Base-by-base conservation (phyloP, 306 rosid species). In the Gynostemma pentaphyllum region DNA sequence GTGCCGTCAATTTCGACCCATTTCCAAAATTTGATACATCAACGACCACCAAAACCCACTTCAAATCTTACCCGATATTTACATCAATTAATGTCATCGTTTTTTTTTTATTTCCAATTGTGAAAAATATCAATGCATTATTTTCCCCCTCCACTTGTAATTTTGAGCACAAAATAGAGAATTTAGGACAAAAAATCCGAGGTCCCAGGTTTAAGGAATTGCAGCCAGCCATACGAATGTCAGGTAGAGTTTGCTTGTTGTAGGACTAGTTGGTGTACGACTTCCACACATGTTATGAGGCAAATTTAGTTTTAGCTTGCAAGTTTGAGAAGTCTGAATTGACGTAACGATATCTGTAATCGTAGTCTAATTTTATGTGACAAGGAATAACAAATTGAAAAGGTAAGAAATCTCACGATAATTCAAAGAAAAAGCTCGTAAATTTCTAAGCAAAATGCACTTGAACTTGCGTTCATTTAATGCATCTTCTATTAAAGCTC, bases 201-300 rank as follows among this genome's bases (percentile, higher is more conserved):
- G 63, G 63, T 56, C 63, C 63, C 32, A 56, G 26, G 63, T 34
- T 56, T n/a, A 10, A 27, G 63, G 63, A 56, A 32, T 56, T 56
- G 63, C 63, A 56, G 63, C 63, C 27, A 55, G 32, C 62, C 62
- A 9, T 30, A 18, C 4, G 13, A 16, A 24, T 53, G 2, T 15
- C 62, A 56, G 63, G 63, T 56, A 16, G 27, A 18, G 63, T 32
- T 56, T 32, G 45, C 16, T 56, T 19, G 27, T 47, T 19, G 27
- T 52, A 4, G 26, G 57, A 50, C 18, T 24, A 26, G 32, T 2
- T 3, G 7, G 30, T 30, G 23, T 1, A 23, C 26, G 57, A 18
- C 34, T 51, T 51, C 57, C 57, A 24, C 57, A 51, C 23, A 18
- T 51, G n/a, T n/a, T n/a, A n/a, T n/a, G n/a, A n/a, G n/a, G n/a